Evolutionary conservation across 148 eudicot species (phyloP), one percentile per base, ranked within the genome.

Genomic region (Bassia scoparia): DNA sequence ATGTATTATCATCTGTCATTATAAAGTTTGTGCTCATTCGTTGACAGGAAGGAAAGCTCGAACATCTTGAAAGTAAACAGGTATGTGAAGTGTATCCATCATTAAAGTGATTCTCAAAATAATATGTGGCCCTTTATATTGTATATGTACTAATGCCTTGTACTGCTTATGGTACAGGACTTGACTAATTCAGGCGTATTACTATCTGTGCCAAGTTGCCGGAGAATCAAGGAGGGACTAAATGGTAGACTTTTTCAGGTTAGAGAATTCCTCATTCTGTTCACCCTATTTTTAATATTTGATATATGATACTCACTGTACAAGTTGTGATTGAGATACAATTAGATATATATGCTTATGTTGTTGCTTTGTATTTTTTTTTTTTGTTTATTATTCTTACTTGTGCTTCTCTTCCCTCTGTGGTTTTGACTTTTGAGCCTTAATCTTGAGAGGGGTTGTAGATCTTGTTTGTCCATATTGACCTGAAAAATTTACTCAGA

Each of bases 11-110:
- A 2, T 26, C 17, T 73, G 26, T 56, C 41, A 27, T 69, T 54
- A 38, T 33, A n/a, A 66, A 76, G 27, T 56, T 76, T 60, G 10
- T 43, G 46, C 49, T 68, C 35, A n/a, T 67, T 50, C 72, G 26
- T 67, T 76, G 71, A 70, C 89, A 90, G 98, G 97, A 93, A 84
- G 98, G 97, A 46, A 91, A 93, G 76, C 80, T 93, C 24, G 96
- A 90, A 67, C 84, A 87, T 75, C 84, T 93, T 21, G 92, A 93
- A 81, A 78, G 78, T 85, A 90, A 84, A 75, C 97, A 91, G 97
- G 97, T 89, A 56, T 68, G 35, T 72, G 31, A n/a, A n/a, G n/a
- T n/a, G n/a, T n/a, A n/a, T n/a, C 49, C 70, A 24, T 61, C 69
- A 50, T 49, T 27, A 38, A 31, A 65, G 41, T 70, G 33, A 68